phyloP scores from a whole-genome alignment of 257 asterid genomes.

The Przewalskia tangutica region DNA sequence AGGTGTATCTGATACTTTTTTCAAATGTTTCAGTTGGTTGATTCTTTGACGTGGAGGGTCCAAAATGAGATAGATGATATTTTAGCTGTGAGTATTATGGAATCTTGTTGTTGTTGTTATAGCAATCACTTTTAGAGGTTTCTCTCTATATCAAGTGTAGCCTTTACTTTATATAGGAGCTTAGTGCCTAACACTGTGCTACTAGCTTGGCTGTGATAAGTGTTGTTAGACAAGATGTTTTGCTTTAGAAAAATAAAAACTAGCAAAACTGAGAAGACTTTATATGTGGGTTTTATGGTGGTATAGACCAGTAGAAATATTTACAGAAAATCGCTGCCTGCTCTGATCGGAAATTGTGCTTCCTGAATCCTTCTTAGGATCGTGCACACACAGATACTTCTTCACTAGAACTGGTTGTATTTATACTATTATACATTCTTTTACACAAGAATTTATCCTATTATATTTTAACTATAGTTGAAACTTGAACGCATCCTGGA shows the following conservation, averaged over 20 bases:
- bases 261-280: background rate
- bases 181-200: background rate
- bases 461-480: background rate
- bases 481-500: background rate
- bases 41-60: conserved; percentile 59
- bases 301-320: background rate
- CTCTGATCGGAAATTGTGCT: background rate
- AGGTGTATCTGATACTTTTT: background rate
- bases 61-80: conserved; percentile 60
- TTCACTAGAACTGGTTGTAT: background rate
- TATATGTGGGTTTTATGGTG: background rate
- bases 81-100: conserved; percentile 37
- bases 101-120: background rate
- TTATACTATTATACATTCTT: background rate
- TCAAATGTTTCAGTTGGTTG: conserved; percentile 45
- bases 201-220: background rate
- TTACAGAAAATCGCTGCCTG: background rate
- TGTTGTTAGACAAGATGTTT: background rate
- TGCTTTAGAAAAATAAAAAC: background rate
- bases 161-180: background rate
- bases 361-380: background rate
- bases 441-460: background rate
- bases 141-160: background rate
- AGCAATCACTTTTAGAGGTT: background rate
- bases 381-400: background rate